Percentiles rank a stretch among this genome's conserved stretches.
These are phyloP conservation scores for Alliaria petiolata DNA, from an alignment of 345 rosid genomes.

Conservation along the genomic window DNA sequence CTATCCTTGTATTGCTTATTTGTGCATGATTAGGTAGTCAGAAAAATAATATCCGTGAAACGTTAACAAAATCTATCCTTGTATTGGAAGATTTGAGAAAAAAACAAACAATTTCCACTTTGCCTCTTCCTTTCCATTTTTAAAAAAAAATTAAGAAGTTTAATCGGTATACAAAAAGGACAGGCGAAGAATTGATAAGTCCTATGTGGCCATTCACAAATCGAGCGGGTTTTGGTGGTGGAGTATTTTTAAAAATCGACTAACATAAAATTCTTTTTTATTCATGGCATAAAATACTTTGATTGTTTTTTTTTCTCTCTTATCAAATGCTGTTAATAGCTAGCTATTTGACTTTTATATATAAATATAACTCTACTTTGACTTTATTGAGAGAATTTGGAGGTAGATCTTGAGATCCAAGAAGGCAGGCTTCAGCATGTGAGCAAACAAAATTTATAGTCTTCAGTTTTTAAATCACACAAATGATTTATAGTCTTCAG, in stretches of 20 bases:
- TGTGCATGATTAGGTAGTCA: not conserved
- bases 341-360: conserved; percentile 22
- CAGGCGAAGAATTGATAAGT: not conserved
- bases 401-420: conserved; percentile 33
- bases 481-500: not conserved
- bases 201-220: conserved; percentile 1
- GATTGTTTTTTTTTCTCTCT: not conserved
- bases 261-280: not conserved
- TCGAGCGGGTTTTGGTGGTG: not conserved
- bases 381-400: conserved; percentile 6
- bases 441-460: conserved; percentile 22
- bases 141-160: no score
- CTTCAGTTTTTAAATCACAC: conserved; percentile 5
- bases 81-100: not conserved
- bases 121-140: not conserved
- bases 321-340: not conserved
- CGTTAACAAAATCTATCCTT: not conserved
- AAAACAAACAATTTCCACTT: not conserved
- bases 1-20: not conserved
- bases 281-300: not conserved
- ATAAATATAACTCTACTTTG: not conserved
- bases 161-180: not conserved
- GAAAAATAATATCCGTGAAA: no score
- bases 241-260: not conserved
- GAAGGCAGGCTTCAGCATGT: conserved; percentile 25